Conservation (phyloP, 345 rosid species). For the Camelina hispida region DNA sequence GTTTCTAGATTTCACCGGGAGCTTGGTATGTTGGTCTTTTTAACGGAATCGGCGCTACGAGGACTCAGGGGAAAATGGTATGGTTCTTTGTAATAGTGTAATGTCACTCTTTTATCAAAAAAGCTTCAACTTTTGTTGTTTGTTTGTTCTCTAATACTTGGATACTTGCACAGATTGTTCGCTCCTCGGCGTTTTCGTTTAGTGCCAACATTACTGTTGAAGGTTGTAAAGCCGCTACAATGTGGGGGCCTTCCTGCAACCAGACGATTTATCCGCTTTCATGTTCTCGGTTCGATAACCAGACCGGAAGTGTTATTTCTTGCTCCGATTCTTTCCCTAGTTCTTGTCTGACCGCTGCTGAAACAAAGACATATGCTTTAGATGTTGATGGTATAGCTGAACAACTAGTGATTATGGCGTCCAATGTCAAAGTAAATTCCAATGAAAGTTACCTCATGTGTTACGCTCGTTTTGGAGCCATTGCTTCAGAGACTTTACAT, state of each 20-base stretch:
- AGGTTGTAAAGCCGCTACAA: slow-evolving; percentile 75
- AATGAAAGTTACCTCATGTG: slow-evolving; percentile 56
- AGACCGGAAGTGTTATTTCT: slow-evolving; percentile 55
- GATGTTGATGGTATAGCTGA: slow-evolving; percentile 69
- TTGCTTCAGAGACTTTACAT: slow-evolving; percentile 64
- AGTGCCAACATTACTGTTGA: slow-evolving; percentile 81
- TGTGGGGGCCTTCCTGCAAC: slow-evolving; percentile 90
- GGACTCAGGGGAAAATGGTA: slow-evolving; percentile 96
- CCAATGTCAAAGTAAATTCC: slow-evolving; percentile 51
- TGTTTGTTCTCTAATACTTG: slow-evolving; percentile 22
- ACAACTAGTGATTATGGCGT: slow-evolving; percentile 55
- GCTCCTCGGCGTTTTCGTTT: slow-evolving; percentile 72
- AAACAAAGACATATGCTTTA: slow-evolving; percentile 66
- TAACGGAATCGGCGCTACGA: slow-evolving; percentile 83
- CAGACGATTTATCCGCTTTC: slow-evolving; percentile 72
- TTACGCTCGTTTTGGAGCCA: slow-evolving; percentile 78
- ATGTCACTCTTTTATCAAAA: neutral
- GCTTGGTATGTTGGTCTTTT: slow-evolving; percentile 91
- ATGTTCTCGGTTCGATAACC: slow-evolving; percentile 58
- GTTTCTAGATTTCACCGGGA: slow-evolving; percentile 80
- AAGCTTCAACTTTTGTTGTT: neutral
- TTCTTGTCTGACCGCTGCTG: slow-evolving; percentile 62
- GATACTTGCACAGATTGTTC: slow-evolving; percentile 70
- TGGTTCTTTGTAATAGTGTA: neutral
- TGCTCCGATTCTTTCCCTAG: slow-evolving; percentile 59